A percentile compares a stretch with the other conserved stretches of the same genome.
These are phyloP conservation scores for Schizochytrium sp. DNA, from an alignment of 108 stramenopile genomes.

Conservation along the genomic window DNA sequence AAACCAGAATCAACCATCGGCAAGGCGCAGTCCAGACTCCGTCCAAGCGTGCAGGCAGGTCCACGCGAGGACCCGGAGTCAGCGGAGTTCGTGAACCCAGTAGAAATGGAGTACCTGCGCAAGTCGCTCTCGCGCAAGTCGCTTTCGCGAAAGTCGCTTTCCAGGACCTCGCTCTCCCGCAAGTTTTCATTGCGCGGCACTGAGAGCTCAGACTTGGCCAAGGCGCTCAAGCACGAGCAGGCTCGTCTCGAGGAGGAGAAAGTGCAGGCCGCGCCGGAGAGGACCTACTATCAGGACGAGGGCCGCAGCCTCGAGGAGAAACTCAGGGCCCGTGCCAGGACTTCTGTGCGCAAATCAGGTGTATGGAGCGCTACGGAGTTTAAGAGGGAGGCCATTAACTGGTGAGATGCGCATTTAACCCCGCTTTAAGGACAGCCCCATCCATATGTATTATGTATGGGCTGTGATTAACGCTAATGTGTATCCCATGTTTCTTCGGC, in stretches of 20 bases:
- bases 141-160: conserved; percentile 24
- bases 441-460: too few relatives aligned
- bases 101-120: not conserved
- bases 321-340: conserved; percentile 31
- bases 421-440: too few relatives aligned
- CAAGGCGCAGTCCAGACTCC: too few relatives aligned
- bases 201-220: not conserved
- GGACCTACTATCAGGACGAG: conserved; percentile 8
- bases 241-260: conserved; percentile 12
- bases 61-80: too few relatives aligned
- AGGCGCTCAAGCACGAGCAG: conserved; percentile 51
- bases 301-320: conserved; percentile 6
- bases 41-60: too few relatives aligned
- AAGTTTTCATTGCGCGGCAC: not conserved
- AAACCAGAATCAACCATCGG: too few relatives aligned
- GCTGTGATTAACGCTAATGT: too few relatives aligned
- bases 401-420: not conserved
- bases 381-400: conserved; percentile 28
- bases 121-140: conserved; percentile 53
- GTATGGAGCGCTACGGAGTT: conserved; percentile 7
- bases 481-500: too few relatives aligned
- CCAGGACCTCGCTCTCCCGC: not conserved
- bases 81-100: too few relatives aligned
- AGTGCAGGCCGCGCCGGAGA: not conserved
- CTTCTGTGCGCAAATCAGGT: conserved; percentile 13